Evolutionary conservation across 163 green algal species (phyloP), one percentile per base, ranked within the genome.

Genomic region (Scenedesmus sp.): DNA sequence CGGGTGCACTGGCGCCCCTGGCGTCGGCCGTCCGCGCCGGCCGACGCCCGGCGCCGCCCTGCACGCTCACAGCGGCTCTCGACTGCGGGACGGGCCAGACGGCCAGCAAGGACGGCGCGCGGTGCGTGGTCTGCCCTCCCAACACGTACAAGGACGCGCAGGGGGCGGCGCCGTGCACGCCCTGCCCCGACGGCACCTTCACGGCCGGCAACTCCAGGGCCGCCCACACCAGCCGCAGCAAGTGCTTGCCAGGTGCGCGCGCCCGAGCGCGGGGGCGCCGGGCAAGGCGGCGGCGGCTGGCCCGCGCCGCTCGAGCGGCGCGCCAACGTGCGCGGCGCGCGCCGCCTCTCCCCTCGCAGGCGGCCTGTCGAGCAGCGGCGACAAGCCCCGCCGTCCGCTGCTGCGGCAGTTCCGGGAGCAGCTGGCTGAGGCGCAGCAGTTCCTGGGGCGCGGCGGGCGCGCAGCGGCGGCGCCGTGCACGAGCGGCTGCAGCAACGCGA

Each of bases 131-230:
- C 24, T 62, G 53, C 22, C 53, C 53, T 11, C 11, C 13, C 13
- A 62, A 62, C 53, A 26, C 53, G 7, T 62, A 62, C 53, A 62
- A 62, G 53, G 53, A 62, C 53, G 15, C 18, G 7, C 17, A 3
- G 14, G 53, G 53, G 9, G 33, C 29, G 7, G 5, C 33, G 22
- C 53, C 53, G 33, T 62, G 53, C 53, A 62, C 53, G 17, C 53
- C 24, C 53, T 62, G 53, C 53, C 53, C 53, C 20, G 33, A 62
- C 18, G 53, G 53, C 22, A 62, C 53, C 3, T 62, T 62, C 53
- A 62, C 53, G 33, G 53, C 53, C 15, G 53, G 53, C 24, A n/a
- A 18, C 24, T 36, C 7, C 24, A 26, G 9, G 20, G 24, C 29
- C 13, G 33, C 2, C 53, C 53, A 62, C 18, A 26, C 29, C 53